phyloP scores from a whole-genome alignment of 73 alveolate species.

The Uronychia binucleata region DNA sequence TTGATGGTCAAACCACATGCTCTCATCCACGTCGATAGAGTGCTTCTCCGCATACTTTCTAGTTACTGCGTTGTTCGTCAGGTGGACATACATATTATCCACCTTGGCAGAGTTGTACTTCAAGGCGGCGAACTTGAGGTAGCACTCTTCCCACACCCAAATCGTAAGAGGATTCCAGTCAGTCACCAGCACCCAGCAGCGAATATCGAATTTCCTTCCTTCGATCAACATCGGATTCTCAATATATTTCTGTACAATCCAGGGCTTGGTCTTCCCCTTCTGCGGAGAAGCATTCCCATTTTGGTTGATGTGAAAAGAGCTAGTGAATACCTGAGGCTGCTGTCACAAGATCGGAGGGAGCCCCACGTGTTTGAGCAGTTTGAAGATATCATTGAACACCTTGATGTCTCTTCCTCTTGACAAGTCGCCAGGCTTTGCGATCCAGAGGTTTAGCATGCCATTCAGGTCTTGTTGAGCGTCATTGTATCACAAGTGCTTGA shows the following conservation, averaged over 20 bases:
- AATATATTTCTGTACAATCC: conserved; percentile 91
- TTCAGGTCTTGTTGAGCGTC: no score
- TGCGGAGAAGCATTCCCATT: no score
- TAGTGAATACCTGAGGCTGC: no score
- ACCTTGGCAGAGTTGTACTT: conserved; percentile 49
- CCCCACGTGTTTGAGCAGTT: conserved; percentile 57
- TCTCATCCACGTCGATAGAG: not conserved
- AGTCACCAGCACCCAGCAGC: conserved; percentile 73
- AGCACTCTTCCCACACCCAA: conserved; percentile 62
- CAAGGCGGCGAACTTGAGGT: conserved; percentile 70
- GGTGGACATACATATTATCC: conserved; percentile 53
- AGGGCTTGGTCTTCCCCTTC: conserved; percentile 73
- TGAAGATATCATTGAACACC: conserved; percentile 73
- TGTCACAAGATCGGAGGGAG: conserved; percentile 62
- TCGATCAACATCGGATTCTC: conserved; percentile 90
- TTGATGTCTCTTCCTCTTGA: conserved; percentile 91
- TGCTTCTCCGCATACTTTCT: conserved; percentile 1
- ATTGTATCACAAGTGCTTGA: no score
- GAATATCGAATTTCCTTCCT: conserved; percentile 86
- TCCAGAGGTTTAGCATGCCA: conserved; percentile 85
- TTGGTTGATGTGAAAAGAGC: no score
- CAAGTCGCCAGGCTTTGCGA: conserved; percentile 92
- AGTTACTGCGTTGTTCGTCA: conserved; percentile 34
- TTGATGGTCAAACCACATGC: conserved; percentile 1
- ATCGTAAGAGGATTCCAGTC: conserved; percentile 60